These are phyloP conservation scores for Seminavis robusta DNA, from an alignment of 108 stramenopile species.

Conservation along the genomic window DNA sequence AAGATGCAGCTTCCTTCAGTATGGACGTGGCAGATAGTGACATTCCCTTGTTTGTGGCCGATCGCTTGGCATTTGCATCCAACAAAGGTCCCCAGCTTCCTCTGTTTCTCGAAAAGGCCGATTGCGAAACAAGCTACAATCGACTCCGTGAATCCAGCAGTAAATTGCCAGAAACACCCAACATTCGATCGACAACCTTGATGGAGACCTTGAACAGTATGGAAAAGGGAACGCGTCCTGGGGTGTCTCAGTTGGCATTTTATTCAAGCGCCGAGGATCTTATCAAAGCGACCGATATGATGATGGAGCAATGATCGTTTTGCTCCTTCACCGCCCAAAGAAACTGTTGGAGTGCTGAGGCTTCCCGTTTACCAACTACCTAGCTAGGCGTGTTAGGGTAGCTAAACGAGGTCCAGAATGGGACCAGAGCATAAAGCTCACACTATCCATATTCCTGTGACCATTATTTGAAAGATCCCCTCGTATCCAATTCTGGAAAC, in stretches of 20 bases:
- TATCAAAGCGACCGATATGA: slow-evolving; percentile 37
- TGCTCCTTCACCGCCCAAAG: too few species aligned
- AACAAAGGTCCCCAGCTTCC: slow-evolving; percentile 45
- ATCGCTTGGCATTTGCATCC: slow-evolving; percentile 48
- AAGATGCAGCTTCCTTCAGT: slow-evolving; percentile 29
- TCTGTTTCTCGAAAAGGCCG: slow-evolving; percentile 38
- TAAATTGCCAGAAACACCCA: slow-evolving; percentile 33
- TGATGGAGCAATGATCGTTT: too few species aligned
- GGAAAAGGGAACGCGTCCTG: slow-evolving; percentile 53
- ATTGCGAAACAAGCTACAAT: slow-evolving; percentile 46
- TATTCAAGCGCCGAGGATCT: slow-evolving; percentile 54
- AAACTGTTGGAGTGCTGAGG: too few species aligned
- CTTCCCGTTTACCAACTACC: too few species aligned
- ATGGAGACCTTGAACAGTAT: slow-evolving; percentile 42
- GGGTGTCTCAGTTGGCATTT: slow-evolving; percentile 40
- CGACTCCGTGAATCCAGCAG: slow-evolving; percentile 29
- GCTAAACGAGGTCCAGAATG: too few species aligned
- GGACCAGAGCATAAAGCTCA: too few species aligned
- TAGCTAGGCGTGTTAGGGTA: too few species aligned
- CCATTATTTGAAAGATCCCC: too few species aligned
- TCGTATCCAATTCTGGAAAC: too few species aligned
- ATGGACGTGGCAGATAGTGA: slow-evolving; percentile 26
- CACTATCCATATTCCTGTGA: too few species aligned
- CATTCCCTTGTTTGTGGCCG: slow-evolving; percentile 43
- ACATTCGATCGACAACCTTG: slow-evolving; percentile 39